Conservation (phyloP, 2,329 filamentous ascomycete genomes). For the Sclerotinia sclerotiorum region DNA sequence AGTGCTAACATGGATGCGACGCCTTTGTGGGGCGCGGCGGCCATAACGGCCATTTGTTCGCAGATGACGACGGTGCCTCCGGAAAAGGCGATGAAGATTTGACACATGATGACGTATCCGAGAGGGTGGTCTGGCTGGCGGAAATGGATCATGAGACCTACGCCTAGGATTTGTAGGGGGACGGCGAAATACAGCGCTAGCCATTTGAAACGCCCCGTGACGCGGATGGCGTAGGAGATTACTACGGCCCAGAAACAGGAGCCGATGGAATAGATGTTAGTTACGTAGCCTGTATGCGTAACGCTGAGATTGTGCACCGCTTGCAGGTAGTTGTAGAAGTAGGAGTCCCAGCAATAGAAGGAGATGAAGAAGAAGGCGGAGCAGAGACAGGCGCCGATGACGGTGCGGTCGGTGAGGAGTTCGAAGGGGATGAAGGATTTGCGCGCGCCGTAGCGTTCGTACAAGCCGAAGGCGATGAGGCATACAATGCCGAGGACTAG, state of each 20-base stretch:
- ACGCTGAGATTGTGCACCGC: conserved; percentile 53
- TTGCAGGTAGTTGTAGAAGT: conserved; percentile 55
- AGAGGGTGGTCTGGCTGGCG: conserved; percentile 52
- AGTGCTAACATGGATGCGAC: conserved; percentile 62
- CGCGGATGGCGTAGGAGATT: conserved; percentile 49
- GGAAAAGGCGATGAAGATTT: conserved; percentile 59
- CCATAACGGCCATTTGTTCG: conserved; percentile 60
- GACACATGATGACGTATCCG: conserved; percentile 57
- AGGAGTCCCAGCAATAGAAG: conserved; percentile 54
- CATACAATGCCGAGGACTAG: conserved; percentile 57
- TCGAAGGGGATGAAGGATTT: conserved; percentile 57
- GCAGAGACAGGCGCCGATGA: conserved; percentile 49
- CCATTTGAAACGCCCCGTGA: conserved; percentile 35
- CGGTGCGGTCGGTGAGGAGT: conserved; percentile 51
- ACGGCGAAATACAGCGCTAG: conserved; percentile 29
- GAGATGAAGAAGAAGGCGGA: conserved; percentile 48
- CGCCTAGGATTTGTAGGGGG: conserved; percentile 46
- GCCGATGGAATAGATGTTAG: conserved; percentile 52
- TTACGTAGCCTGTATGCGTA: conserved; percentile 51
- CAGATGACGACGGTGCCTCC: conserved; percentile 58
- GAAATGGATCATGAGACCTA: conserved; percentile 59
- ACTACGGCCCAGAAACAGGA: conserved; percentile 47
- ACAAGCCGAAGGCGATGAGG: conserved; percentile 55
- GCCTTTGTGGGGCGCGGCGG: conserved; percentile 59
- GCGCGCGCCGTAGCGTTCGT: conserved; percentile 57